Base-by-base conservation (phyloP, 768 basidiomycete species). In the Amylocystis lapponica region DNA sequence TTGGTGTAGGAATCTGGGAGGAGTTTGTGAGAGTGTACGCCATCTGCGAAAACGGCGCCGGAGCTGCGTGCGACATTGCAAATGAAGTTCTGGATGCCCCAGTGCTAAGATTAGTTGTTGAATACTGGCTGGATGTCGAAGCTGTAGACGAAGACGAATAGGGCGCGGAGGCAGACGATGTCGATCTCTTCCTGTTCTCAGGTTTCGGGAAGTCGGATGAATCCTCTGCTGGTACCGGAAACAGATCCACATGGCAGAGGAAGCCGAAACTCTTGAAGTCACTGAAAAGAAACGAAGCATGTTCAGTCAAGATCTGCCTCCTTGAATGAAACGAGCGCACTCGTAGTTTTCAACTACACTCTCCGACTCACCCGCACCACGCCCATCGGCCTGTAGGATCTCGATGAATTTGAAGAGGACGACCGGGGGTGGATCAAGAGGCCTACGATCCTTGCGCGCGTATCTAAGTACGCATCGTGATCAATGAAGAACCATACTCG, bases 241-340 rank as follows among this genome's bases (percentile, higher is more conserved):
- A 86, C 14, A 90, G 68, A 62, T 89, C 87, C 30, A 85, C 83
- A 3, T 81, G 84, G 60, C 87, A 88, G n/a, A 89, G 59, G 13
- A 87, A 69, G 3, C 87, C 86, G 21, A 77, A 48, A n/a, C 33
- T 19, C 33, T 36, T 36, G 33, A 31, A 20, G n/a, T 23, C 39
- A 20, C 39, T 40, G 39, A 3, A 36, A 29, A 12, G 29, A 19
- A 35, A 25, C 17, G 16, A 34, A 35, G 19, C 36, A 34, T 25
- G 19, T 22, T 26, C 29, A 10, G 19, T 9, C 9, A 12, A 8
- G 8, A 11, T 35, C 8, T 35, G 9, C 16, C 11, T 9, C 11
- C 34, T 9, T 8, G 10, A 35, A 17, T 16, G 4, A 19, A 27
- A 23, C 23, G 13, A 16, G 23, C 69, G 22, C 61, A 78, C 77